Evolutionary conservation across 495 filamentous ascomycete genomes (phyloP).

Genomic region (Aspergillus cavernicola): DNA sequence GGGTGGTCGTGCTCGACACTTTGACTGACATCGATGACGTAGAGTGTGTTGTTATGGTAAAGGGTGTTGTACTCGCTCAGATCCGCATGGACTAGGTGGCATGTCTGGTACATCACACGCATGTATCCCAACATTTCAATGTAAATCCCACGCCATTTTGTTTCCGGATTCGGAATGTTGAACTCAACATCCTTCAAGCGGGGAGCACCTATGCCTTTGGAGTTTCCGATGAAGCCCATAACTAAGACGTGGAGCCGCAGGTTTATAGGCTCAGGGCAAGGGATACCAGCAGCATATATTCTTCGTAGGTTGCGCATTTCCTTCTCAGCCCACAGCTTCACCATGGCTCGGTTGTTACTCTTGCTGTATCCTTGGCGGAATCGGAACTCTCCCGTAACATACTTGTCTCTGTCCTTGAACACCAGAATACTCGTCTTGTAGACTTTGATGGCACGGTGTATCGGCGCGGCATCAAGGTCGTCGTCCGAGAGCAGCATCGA

Average conservation of each 20-base stretch:
- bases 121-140: conserved; percentile 81
- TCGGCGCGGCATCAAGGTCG: conserved; percentile 33
- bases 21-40: conserved; percentile 96
- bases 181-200: conserved; percentile 73
- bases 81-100: conserved; percentile 90
- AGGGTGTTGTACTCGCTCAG: conserved; percentile 96
- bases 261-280: conserved; percentile 83
- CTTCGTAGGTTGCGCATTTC: conserved; percentile 92
- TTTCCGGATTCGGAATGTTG: conserved; percentile 49
- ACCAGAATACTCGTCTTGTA: conserved; percentile 96
- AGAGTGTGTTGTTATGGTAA: conserved; percentile 77
- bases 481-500: conserved; percentile 53
- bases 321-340: conserved; percentile 97
- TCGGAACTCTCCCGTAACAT: conserved; percentile 88
- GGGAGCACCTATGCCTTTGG: conserved; percentile 80
- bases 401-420: conserved; percentile 95
- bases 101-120: conserved; percentile 86
- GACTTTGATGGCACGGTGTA: conserved; percentile 87
- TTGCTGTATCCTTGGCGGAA: conserved; percentile 84
- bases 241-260: conserved; percentile 87
- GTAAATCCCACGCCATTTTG: conserved; percentile 72
- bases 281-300: conserved; percentile 76
- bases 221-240: conserved; percentile 89
- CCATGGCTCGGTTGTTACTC: conserved; percentile 88
- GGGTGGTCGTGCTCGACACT: conserved; percentile 96